Evolutionary conservation across 2,329 filamentous ascomycete species (phyloP).

Genomic region (Xylaria sp.): DNA sequence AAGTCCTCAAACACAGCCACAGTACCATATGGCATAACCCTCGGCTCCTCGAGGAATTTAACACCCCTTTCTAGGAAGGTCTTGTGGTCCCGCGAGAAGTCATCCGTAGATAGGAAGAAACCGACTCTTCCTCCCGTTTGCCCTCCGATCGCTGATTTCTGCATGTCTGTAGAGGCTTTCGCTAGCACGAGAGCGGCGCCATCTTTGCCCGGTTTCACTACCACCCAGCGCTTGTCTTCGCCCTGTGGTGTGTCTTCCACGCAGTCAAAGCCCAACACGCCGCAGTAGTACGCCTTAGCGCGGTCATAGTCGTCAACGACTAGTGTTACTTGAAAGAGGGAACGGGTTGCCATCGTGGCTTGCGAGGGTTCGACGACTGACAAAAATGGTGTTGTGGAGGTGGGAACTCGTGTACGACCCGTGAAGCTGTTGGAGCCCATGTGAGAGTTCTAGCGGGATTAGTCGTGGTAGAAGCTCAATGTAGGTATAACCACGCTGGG

Average conservation of each 20-base stretch:
- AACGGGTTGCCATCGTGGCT: slow-evolving; percentile 13
- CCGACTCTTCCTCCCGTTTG: slow-evolving; percentile 23
- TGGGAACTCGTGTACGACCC: neutral
- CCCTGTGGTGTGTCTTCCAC: slow-evolving; percentile 16
- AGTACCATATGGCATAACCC: slow-evolving; percentile 22
- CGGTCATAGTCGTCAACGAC: slow-evolving; percentile 26
- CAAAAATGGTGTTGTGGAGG: neutral
- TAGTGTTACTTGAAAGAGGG: slow-evolving; percentile 24
- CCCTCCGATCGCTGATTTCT: slow-evolving; percentile 16
- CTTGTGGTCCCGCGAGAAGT: slow-evolving; percentile 21
- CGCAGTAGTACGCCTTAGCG: slow-evolving; percentile 27
- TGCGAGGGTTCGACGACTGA: neutral
- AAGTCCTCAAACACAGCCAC: slow-evolving; percentile 24
- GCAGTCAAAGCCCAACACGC: slow-evolving; percentile 19
- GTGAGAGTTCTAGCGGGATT: neutral
- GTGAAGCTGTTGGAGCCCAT: neutral
- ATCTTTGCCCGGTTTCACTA: slow-evolving; percentile 15
- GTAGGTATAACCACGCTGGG: neutral
- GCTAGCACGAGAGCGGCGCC: slow-evolving; percentile 22
- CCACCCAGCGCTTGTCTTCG: slow-evolving; percentile 23
- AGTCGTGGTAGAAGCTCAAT: neutral
- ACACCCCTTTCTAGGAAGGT: slow-evolving; percentile 15
- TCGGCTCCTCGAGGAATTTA: slow-evolving; percentile 22
- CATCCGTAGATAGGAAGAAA: slow-evolving; percentile 25
- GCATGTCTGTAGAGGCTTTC: slow-evolving; percentile 17